phyloP scores from a whole-genome alignment of 176 grass and related monocot genomes.

The Carex kokanica region DNA sequence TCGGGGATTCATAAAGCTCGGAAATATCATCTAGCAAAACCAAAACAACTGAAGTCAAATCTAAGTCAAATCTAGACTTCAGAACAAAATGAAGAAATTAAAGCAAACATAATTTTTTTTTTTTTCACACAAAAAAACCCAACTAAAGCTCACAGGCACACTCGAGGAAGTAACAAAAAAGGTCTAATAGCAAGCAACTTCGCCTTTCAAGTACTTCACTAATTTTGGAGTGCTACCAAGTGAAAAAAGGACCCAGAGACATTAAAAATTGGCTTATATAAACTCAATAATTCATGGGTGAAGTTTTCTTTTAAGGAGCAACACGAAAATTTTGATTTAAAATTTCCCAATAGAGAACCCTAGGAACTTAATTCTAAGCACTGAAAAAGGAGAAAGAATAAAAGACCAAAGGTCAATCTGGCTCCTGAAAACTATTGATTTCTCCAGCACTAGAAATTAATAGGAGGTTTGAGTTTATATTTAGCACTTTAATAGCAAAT shows the following conservation, averaged over 20 bases:
- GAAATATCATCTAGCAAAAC: neutral
- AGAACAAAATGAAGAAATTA: conserved; percentile 11
- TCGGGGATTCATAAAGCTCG: neutral
- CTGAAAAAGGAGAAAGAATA: neutral
- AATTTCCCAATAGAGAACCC: neutral
- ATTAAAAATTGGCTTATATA: neutral
- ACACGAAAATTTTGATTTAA: neutral
- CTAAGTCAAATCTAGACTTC: conserved; percentile 4
- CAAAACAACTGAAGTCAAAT: neutral
- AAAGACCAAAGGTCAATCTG: neutral
- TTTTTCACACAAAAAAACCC: neutral
- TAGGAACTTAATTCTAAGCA: neutral
- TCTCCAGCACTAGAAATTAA: neutral
- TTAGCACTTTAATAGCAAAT: neutral
- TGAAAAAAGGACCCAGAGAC: neutral
- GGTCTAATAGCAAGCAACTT: neutral
- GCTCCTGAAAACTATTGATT: neutral
- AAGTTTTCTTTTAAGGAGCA: neutral
- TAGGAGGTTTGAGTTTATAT: neutral
- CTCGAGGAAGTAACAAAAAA: conserved; percentile 5
- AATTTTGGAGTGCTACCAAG: conserved; percentile 13
- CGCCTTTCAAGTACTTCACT: conserved; percentile 12
- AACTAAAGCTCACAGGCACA: neutral
- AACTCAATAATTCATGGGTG: neutral
- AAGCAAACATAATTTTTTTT: neutral